Conservation (phyloP, 2,329 filamentous ascomycete genomes). For the Verticillium albo-atrum region DNA sequence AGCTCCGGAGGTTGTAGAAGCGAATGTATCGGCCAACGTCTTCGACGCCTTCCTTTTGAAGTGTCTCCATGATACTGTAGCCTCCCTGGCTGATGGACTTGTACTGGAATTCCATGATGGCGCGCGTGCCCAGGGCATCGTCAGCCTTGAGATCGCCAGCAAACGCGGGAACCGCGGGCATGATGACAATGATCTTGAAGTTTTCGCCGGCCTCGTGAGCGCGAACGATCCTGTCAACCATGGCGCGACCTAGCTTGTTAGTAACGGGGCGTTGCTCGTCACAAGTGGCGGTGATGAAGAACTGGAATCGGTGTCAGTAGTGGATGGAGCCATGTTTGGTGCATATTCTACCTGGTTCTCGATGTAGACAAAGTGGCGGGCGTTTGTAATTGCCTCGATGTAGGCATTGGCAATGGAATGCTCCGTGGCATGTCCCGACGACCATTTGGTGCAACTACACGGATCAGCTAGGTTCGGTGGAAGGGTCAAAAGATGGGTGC, state of each 20-base stretch:
- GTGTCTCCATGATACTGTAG: conserved; percentile 70
- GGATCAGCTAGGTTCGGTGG: conserved; percentile 4
- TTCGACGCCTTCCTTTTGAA: conserved; percentile 63
- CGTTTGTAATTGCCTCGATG: conserved; percentile 63
- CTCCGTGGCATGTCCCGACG: conserved; percentile 45
- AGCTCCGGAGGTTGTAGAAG: conserved; percentile 82
- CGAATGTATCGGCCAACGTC: conserved; percentile 70
- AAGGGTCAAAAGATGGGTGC: neutral
- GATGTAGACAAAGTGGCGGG: conserved; percentile 72
- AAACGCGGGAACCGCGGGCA: conserved; percentile 78
- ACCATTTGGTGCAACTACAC: conserved; percentile 45
- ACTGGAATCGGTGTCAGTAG: conserved; percentile 36
- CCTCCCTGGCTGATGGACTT: conserved; percentile 73
- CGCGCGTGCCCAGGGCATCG: conserved; percentile 69
- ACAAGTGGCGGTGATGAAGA: conserved; percentile 80
- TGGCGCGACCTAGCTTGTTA: conserved; percentile 74
- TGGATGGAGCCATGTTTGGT: conserved; percentile 1
- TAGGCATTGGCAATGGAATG: conserved; percentile 89
- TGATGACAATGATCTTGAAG: conserved; percentile 72
- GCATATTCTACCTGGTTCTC: conserved; percentile 56
- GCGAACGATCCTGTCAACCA: conserved; percentile 71
- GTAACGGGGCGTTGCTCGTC: conserved; percentile 66
- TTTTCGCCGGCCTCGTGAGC: conserved; percentile 61
- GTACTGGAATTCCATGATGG: conserved; percentile 89
- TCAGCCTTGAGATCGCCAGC: conserved; percentile 74